These are phyloP conservation scores for Colletotrichum tropicale DNA, from an alignment of 2,329 filamentous ascomycete genomes.

Conservation along the genomic window DNA sequence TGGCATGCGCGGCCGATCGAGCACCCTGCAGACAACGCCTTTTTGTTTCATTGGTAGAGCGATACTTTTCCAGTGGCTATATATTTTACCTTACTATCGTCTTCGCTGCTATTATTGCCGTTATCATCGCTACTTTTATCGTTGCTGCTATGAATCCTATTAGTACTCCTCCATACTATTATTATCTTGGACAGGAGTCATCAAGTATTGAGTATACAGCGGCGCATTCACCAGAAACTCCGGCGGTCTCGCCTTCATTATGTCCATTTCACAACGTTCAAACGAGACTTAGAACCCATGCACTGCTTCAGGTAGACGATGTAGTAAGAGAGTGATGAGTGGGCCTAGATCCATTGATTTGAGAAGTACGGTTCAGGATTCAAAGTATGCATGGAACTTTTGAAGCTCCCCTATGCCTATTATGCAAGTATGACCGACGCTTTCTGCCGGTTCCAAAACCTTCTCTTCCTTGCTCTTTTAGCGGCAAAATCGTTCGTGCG, in stretches of 20 bases:
- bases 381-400: not conserved
- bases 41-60: too few species aligned
- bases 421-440: not conserved
- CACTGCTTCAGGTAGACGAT: too few species aligned
- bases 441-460: not conserved
- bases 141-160: too few species aligned
- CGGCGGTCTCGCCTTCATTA: too few species aligned
- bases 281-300: rapidly evolving
- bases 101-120: rapidly evolving
- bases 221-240: rapidly evolving
- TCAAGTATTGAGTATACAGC: rapidly evolving
- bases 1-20: not conserved
- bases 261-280: too few species aligned
- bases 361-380: too few species aligned
- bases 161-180: too few species aligned
- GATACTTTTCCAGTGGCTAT: too few species aligned
- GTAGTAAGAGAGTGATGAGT: not conserved
- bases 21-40: not conserved
- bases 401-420: not conserved
- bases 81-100: rapidly evolving
- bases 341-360: not conserved
- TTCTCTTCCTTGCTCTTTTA: not conserved
- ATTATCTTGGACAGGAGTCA: rapidly evolving
- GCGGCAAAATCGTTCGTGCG: not conserved
- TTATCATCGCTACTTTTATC: too few species aligned